Conservation (phyloP, 805 yeast species). For the Kluyveromyces lactis region DNA sequence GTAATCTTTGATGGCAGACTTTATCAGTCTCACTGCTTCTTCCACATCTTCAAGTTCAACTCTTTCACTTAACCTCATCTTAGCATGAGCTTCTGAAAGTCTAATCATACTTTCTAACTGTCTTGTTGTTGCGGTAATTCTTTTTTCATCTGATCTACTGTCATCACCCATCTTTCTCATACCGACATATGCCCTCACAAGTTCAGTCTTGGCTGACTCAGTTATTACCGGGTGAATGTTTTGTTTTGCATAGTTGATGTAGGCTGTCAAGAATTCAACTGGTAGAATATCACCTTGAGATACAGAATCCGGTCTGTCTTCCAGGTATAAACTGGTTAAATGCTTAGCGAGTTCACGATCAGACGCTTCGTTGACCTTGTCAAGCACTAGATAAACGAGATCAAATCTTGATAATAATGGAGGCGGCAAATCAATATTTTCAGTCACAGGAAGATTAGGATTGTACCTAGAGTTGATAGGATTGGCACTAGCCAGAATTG, state of each 20-base stretch:
- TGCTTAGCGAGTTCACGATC: constrained; percentile 88
- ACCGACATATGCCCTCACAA: constrained; percentile 81
- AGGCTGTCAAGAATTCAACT: constrained; percentile 76
- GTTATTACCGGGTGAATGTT: constrained; percentile 73
- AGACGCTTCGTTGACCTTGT: constrained; percentile 77
- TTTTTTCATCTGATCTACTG: constrained; percentile 70
- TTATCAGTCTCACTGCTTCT: constrained; percentile 89
- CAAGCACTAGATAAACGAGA: constrained; percentile 83
- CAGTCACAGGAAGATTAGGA: constrained; percentile 90
- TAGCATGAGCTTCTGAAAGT: constrained; percentile 93
- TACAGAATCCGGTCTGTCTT: constrained; percentile 73
- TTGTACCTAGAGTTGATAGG: constrained; percentile 94
- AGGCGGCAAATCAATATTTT: constrained; percentile 94
- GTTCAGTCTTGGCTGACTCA: constrained; percentile 69
- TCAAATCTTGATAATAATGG: constrained; percentile 93
- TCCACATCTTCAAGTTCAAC: constrained; percentile 79
- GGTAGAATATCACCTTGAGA: constrained; percentile 65
- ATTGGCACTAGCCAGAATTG: constrained; percentile 92
- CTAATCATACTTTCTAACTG: constrained; percentile 95
- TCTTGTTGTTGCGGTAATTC: constrained; percentile 97
- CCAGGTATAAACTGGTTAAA: constrained; percentile 84
- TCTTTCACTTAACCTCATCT: constrained; percentile 68
- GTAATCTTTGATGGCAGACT: constrained; percentile 91
- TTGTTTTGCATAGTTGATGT: constrained; percentile 92
- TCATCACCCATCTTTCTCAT: constrained; percentile 95